Evolutionary conservation across 805 yeast genomes (phyloP).

Genomic region (Starmerella khaoyaiensis): DNA sequence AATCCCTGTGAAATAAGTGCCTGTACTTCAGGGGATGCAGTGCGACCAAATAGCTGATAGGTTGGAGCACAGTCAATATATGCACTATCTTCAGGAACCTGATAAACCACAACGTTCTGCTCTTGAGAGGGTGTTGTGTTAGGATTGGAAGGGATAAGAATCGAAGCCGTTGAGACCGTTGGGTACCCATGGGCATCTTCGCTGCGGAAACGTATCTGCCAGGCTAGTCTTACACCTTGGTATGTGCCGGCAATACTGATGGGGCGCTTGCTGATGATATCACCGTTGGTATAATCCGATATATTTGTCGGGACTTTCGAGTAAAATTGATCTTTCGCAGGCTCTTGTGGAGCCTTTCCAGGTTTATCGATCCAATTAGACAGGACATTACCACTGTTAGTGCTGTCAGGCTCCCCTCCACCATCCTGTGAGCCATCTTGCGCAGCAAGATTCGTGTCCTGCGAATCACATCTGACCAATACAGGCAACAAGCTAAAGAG

Average conservation of each 20-base stretch:
- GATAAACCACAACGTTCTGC: constrained; percentile 19
- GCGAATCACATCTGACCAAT: no score
- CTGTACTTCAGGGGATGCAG: constrained; percentile 14
- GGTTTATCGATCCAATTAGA: constrained; percentile 17
- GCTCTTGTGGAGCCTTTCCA: constrained; percentile 9
- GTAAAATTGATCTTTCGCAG: constrained; percentile 19
- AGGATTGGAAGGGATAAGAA: constrained; percentile 19
- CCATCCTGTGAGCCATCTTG: constrained; percentile 12
- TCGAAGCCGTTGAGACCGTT: constrained; percentile 23
- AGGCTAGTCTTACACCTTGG: constrained; percentile 13
- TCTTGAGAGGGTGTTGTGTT: constrained; percentile 2
- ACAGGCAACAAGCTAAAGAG: neutral
- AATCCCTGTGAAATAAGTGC: constrained; percentile 17
- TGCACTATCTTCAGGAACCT: constrained; percentile 20
- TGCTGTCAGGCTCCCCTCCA: constrained; percentile 13
- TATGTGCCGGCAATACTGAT: constrained; percentile 15
- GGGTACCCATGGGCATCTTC: constrained; percentile 23
- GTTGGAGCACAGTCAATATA: constrained; percentile 21
- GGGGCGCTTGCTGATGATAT: constrained; percentile 12
- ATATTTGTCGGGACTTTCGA: constrained; percentile 5
- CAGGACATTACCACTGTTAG: neutral
- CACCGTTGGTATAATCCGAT: constrained; percentile 12
- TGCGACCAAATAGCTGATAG: constrained; percentile 15
- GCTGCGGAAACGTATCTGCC: constrained; percentile 20
- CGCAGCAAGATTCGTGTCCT: neutral